These are phyloP conservation scores for Trichoderma reesei DNA, from an alignment of 495 filamentous ascomycete species.

Conservation along the genomic window DNA sequence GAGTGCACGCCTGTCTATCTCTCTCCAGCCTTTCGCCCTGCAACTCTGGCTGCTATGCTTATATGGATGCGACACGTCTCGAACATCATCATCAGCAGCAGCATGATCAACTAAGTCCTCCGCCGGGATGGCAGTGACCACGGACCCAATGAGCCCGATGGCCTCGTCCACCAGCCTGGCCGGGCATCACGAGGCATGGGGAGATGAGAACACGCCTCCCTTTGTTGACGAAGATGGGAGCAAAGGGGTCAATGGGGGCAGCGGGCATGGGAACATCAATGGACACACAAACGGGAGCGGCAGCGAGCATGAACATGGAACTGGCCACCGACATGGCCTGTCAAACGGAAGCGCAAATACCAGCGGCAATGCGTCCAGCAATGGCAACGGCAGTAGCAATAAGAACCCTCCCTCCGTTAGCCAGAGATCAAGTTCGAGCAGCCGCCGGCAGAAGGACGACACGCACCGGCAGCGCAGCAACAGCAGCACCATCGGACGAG, in stretches of 20 bases:
- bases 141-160: not conserved
- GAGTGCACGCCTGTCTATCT: too few species aligned
- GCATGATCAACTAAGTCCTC: not conserved
- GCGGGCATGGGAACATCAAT: not conserved
- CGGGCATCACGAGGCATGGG: not conserved
- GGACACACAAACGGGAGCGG: not conserved
- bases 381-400: not conserved
- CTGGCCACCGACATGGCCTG: not conserved
- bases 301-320: not conserved
- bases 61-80: not conserved
- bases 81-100: not conserved
- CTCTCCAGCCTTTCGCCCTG: not conserved
- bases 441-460: not conserved
- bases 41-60: not conserved
- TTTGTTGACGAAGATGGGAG: too few species aligned
- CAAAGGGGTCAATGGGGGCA: too few species aligned
- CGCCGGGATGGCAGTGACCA: constrained; percentile 2
- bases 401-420: not conserved
- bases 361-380: not conserved
- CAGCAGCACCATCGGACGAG: constrained; percentile 11
- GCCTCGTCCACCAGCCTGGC: not conserved
- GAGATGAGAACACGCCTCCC: too few species aligned
- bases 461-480: constrained; percentile 1
- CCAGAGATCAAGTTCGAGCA: not conserved
- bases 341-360: not conserved